Evolutionary conservation across 1,284 basidiomycete species (phyloP).

Genomic region (Blastosporella zonata): DNA sequence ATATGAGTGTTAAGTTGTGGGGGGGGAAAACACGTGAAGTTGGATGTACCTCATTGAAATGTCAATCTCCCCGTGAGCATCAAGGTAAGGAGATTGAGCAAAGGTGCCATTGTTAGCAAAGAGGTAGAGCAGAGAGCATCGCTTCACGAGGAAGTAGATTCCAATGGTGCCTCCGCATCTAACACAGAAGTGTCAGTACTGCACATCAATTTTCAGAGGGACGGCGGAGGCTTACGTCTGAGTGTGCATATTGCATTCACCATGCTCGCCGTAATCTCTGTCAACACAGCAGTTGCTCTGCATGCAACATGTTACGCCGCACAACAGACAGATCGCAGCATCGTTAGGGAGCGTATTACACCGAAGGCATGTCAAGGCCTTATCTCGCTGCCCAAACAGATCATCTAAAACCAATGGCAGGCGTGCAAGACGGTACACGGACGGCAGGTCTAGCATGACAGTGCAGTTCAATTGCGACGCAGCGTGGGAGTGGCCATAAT

Average conservation of each 20-base stretch:
- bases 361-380: constrained; percentile 68
- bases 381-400: constrained; percentile 71
- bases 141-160: constrained; percentile 89
- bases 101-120: constrained; percentile 90
- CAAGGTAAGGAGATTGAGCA: constrained; percentile 87
- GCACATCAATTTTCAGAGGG: constrained; percentile 4
- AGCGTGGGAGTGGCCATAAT: constrained; percentile 74
- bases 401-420: constrained; percentile 84
- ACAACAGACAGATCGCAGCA: constrained; percentile 90
- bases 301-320: constrained; percentile 87
- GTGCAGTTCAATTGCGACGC: constrained; percentile 71
- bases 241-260: constrained; percentile 95
- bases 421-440: constrained; percentile 80
- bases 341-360: constrained; percentile 83
- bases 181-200: constrained; percentile 14
- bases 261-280: constrained; percentile 56
- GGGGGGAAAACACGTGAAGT: background rate
- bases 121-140: constrained; percentile 90
- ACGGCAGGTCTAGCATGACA: constrained; percentile 80
- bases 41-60: constrained; percentile 78
- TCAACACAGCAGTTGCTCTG: constrained; percentile 93
- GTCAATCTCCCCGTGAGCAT: constrained; percentile 94
- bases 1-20: background rate
- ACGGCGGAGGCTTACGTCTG: constrained; percentile 64
- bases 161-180: constrained; percentile 92